Evolutionary conservation across 345 rosid species (phyloP).

Genomic region (Camelina hispida): DNA sequence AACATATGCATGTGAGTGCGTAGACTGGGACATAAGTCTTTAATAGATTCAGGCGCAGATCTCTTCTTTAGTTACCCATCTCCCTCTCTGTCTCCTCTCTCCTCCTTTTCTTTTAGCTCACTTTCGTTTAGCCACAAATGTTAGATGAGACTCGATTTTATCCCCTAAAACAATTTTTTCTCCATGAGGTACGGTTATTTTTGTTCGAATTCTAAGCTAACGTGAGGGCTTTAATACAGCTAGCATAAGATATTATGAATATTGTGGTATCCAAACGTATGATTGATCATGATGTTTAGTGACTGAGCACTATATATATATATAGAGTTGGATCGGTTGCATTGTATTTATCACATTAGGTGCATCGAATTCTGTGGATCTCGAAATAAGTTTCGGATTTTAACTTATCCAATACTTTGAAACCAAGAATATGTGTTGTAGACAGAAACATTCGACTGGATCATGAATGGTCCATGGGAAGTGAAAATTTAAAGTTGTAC

Average conservation of each 20-base stretch:
- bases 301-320: no score
- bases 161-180: neutral
- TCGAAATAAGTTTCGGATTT: no score
- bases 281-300: no score
- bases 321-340: no score
- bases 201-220: no score
- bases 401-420: no score
- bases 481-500: slow-evolving; percentile 21
- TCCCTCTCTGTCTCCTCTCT: slow-evolving; percentile 27
- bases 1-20: slow-evolving; percentile 39
- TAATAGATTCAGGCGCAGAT: slow-evolving; percentile 34
- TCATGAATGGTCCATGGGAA: slow-evolving; percentile 4
- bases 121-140: slow-evolving; percentile 4
- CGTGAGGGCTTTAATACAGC: no score
- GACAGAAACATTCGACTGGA: slow-evolving; percentile 11
- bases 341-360: no score
- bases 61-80: slow-evolving; percentile 34
- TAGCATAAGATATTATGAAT: no score
- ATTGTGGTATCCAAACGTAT: no score
- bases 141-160: neutral
- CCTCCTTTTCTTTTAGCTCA: slow-evolving; percentile 1
- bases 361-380: no score
- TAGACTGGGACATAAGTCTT: slow-evolving; percentile 37
- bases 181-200: no score
- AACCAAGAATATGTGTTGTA: neutral